Evolutionary conservation across 2,329 filamentous ascomycete genomes (phyloP).

Genomic region (Arthrobotrys musiformis): DNA sequence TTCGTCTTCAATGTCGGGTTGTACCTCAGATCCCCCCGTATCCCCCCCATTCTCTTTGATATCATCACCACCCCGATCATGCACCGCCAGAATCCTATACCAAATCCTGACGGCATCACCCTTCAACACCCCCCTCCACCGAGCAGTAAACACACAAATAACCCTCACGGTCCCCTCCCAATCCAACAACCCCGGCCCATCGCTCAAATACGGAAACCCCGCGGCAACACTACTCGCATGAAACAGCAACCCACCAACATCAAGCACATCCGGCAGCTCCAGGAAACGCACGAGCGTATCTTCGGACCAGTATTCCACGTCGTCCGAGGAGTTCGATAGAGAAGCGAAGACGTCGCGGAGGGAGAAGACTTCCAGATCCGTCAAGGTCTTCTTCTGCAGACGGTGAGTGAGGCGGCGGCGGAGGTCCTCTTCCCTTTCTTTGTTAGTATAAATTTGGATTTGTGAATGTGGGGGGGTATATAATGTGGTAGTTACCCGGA

Average conservation of each 20-base stretch:
- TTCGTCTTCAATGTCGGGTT: constrained; percentile 66
- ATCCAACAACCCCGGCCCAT: constrained; percentile 74
- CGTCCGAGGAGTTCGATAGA: constrained; percentile 72
- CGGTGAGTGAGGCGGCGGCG: constrained; percentile 57
- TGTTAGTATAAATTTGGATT: neutral
- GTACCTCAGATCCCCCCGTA: constrained; percentile 59
- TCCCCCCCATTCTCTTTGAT: neutral
- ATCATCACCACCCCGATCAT: constrained; percentile 69
- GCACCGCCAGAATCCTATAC: constrained; percentile 77
- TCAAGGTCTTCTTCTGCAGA: constrained; percentile 77
- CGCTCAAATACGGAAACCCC: constrained; percentile 77
- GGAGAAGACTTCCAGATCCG: constrained; percentile 76
- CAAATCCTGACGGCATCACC: constrained; percentile 72
- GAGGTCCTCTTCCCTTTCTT: constrained; percentile 55
- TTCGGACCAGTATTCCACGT: constrained; percentile 73
- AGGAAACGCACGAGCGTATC: constrained; percentile 77
- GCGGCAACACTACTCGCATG: constrained; percentile 77
- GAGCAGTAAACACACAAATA: constrained; percentile 76
- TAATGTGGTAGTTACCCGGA: constrained; percentile 24
- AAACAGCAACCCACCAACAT: constrained; percentile 75
- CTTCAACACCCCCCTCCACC: constrained; percentile 72
- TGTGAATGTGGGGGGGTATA: neutral
- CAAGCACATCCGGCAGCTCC: constrained; percentile 76
- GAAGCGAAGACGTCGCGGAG: constrained; percentile 78
- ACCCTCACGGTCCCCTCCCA: constrained; percentile 78